Conservation (phyloP, 257 asterid genomes). For the Solanum arcanum region DNA sequence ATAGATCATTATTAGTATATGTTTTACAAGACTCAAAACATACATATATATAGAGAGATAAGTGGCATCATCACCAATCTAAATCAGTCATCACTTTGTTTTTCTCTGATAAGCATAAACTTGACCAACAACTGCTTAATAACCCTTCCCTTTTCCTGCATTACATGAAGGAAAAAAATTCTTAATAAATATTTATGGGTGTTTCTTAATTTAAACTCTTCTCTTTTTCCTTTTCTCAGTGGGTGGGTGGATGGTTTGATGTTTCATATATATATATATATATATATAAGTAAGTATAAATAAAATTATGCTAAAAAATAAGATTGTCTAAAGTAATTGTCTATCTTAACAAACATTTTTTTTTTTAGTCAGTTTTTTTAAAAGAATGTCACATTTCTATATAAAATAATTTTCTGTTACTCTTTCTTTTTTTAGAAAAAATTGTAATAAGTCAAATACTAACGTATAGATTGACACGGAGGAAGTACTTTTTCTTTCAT, state of each 20-base stretch:
- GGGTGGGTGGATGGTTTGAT: neutral
- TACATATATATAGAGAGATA: neutral
- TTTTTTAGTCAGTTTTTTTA: rapidly evolving
- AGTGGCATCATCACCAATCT: neutral
- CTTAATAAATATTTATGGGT: neutral
- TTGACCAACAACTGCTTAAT: constrained; percentile 24
- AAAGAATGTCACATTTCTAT: no score
- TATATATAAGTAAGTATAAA: neutral
- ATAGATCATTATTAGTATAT: neutral
- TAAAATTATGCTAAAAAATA: neutral
- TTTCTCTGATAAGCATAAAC: constrained; percentile 9
- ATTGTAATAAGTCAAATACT: neutral
- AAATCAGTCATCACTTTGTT: neutral
- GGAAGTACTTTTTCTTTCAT: neutral
- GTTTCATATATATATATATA: neutral
- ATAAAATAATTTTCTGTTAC: no score
- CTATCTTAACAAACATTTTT: neutral
- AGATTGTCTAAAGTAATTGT: neutral
- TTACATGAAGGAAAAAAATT: neutral
- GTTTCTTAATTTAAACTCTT: neutral
- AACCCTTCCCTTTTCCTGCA: constrained; percentile 40
- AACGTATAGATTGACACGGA: no score
- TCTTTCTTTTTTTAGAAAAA: no score
- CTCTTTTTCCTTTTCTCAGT: neutral
- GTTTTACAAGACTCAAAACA: neutral